Percentiles rank a stretch among this genome's conserved stretches.
Evolutionary conservation across 2,329 filamentous ascomycete species (phyloP).

Genomic region (Catunica adiposa): DNA sequence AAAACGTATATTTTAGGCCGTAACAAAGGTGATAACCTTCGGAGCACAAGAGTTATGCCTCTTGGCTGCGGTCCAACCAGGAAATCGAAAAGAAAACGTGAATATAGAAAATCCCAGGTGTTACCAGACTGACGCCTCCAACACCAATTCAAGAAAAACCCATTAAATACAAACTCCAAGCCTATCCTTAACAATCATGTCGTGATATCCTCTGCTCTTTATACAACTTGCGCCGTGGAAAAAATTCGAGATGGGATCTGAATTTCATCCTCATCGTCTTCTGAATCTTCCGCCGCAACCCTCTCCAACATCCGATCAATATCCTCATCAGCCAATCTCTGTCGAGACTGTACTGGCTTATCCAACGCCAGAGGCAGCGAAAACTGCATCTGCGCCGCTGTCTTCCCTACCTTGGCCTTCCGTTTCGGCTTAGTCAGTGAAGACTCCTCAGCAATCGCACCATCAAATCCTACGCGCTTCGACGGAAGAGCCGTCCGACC

Average conservation of each 20-base stretch:
- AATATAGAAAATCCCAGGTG: neutral
- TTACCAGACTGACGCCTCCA: neutral
- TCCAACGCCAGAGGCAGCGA: conserved; percentile 34
- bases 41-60: neutral
- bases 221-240: conserved; percentile 10
- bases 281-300: conserved; percentile 31
- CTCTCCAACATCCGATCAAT: conserved; percentile 43
- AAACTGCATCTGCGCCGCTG: conserved; percentile 24
- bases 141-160: neutral
- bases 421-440: neutral
- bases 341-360: conserved; percentile 24
- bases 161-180: neutral
- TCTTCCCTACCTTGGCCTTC: neutral
- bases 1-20: neutral
- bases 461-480: conserved; percentile 32
- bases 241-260: conserved; percentile 31
- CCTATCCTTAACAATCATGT: neutral
- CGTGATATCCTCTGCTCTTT: neutral
- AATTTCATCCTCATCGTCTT: conserved; percentile 40
- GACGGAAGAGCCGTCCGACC: conserved; percentile 27
- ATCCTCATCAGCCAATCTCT: conserved; percentile 35
- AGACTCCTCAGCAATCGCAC: neutral
- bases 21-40: neutral
- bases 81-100: neutral
- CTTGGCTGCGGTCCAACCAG: neutral